Conservation (phyloP, 495 filamentous ascomycete genomes). For the Penicillium dipodomyicola region DNA sequence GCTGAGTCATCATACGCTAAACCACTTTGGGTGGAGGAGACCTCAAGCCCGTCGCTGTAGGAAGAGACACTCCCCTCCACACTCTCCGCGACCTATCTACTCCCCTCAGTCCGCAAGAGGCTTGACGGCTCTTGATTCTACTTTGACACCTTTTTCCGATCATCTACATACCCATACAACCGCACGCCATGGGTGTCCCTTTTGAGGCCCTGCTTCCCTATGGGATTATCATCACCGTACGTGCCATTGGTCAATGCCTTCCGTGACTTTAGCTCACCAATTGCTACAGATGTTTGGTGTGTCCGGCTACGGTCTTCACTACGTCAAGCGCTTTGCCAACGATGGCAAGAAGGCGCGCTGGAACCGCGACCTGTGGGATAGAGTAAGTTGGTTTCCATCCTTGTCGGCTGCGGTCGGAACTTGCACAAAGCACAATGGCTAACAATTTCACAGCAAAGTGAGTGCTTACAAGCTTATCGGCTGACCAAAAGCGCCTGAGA, state of each 20-base stretch:
- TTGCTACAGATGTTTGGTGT: slow-evolving; percentile 80
- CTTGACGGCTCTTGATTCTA: slow-evolving; percentile 7
- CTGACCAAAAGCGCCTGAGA: not conserved
- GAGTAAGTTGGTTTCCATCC: slow-evolving; percentile 54
- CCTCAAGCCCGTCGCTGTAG: slow-evolving; percentile 19
- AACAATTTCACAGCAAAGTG: slow-evolving; percentile 70
- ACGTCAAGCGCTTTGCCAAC: slow-evolving; percentile 74
- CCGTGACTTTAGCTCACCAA: slow-evolving; percentile 31
- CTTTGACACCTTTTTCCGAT: not conserved
- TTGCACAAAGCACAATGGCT: slow-evolving; percentile 30
- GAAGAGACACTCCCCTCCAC: slow-evolving; percentile 26
- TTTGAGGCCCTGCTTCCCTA: slow-evolving; percentile 96
- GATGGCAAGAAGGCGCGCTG: slow-evolving; percentile 83
- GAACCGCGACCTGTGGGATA: slow-evolving; percentile 90
- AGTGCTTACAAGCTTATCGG: slow-evolving; percentile 24
- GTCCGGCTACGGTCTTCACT: slow-evolving; percentile 71
- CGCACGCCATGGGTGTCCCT: slow-evolving; percentile 78
- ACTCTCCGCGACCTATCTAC: slow-evolving; percentile 19
- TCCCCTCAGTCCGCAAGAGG: slow-evolving; percentile 12
- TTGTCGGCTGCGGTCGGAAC: slow-evolving; percentile 36
- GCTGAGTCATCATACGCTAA: slow-evolving; percentile 48
- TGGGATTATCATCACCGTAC: slow-evolving; percentile 81
- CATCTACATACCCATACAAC: slow-evolving; percentile 1
- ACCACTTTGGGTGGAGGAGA: slow-evolving; percentile 35
- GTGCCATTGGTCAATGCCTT: slow-evolving; percentile 36